Conservation (phyloP, 805 yeast species). For the Candida patagonica region DNA sequence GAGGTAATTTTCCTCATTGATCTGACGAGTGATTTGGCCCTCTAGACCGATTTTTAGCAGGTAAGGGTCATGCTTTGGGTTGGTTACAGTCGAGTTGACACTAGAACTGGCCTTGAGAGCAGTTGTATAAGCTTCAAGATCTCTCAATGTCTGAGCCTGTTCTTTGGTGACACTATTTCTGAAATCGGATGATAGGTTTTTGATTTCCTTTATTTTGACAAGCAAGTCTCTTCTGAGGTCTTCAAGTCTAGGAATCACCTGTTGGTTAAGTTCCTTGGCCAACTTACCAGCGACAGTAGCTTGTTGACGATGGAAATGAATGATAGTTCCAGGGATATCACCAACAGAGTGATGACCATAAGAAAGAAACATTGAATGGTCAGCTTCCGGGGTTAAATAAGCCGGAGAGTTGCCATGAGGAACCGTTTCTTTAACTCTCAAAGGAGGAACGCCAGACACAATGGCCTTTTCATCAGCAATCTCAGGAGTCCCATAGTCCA, state of each 20-base stretch:
- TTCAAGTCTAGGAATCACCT: constrained; percentile 57
- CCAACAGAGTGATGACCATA: constrained; percentile 73
- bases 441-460: constrained; percentile 3
- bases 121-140: constrained; percentile 44
- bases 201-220: constrained; percentile 81
- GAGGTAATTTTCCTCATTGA: constrained; percentile 74
- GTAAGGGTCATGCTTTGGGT: constrained; percentile 69
- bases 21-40: constrained; percentile 64
- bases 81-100: constrained; percentile 35
- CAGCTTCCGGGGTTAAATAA: constrained; percentile 24
- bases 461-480: constrained; percentile 12
- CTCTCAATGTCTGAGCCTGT: constrained; percentile 51
- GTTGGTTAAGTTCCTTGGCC: constrained; percentile 50
- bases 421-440: neutral
- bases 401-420: neutral
- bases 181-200: constrained; percentile 74
- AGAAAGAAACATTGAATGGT: constrained; percentile 53
- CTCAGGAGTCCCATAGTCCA: constrained; percentile 28
- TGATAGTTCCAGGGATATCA: constrained; percentile 65
- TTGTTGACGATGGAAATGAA: constrained; percentile 54
- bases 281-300: constrained; percentile 50
- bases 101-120: constrained; percentile 54
- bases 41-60: constrained; percentile 64
- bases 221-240: constrained; percentile 65
- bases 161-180: constrained; percentile 66